Base-by-base conservation (phyloP, 768 basidiomycete genomes). In the Rhodotorula kratochvilovae region DNA sequence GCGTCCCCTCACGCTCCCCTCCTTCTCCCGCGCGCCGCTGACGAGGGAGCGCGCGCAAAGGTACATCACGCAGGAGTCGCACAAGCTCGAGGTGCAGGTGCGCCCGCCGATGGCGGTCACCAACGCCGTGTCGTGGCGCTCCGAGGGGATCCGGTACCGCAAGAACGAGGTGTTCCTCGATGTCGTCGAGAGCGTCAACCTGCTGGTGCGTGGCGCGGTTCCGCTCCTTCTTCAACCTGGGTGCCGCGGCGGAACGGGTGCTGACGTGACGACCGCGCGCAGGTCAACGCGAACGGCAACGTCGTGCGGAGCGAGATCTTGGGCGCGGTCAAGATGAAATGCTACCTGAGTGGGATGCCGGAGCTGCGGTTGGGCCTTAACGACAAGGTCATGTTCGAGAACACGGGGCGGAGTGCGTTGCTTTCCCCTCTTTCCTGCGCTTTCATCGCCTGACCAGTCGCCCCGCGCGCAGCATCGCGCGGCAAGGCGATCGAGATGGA, bases 401-500 rank as follows among this genome's bases (percentile, higher is more conserved):
- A 85, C 78, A 97, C 95, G 4, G 95, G 95, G 29, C 85, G 96
- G 77, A 92, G 92, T 94, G 79, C 78, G 90, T 79, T 25, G 11
- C 55, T 59, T 42, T 21, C 17, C 39, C 31, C 46, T 55, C 8
- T 29, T 33, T 3, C 60, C 55, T 36, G 3, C 4, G 31, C 16
- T n/a, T 29, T 8, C 7, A 13, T 7, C 21, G 42, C 25, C n/a
- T 35, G 50, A 35, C 46, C 1, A 10, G n/a, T 2, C 35, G 7
- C 51, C 19, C 61, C 29, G 53, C 21, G 23, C 25, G 42, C 80
- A 89, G 91, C 92, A 33, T 88, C 92, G 1, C 87, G 95, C 21
- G 95, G 95, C 21, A 99, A 98, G 81, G 89, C 96, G 5, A 96
- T 99, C 76, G 96, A 99, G 82, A 96, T 99, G 90, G 96, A 99